A percentile compares a stretch with the other conserved stretches of the same genome.
These are phyloP conservation scores for Phyllosticta paracitricarpa DNA, from an alignment of 2,329 filamentous ascomycete species.

Conservation along the genomic window DNA sequence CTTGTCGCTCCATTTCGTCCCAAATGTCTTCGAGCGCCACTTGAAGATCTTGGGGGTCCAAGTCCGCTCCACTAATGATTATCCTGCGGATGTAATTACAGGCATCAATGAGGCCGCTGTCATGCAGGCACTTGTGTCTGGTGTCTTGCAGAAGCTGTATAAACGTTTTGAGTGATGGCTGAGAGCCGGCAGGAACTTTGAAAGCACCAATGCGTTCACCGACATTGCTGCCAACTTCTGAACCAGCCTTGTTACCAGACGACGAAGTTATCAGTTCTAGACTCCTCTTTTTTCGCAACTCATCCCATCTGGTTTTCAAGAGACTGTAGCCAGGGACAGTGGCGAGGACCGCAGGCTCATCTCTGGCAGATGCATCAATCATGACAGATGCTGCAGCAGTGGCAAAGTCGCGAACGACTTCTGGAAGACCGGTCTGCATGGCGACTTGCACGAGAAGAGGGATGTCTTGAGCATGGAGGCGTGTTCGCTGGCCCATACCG, in stretches of 20 bases:
- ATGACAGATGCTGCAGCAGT: constrained; percentile 15
- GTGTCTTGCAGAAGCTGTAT: constrained; percentile 18
- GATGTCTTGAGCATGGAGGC: constrained; percentile 19
- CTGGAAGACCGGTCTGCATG: constrained; percentile 30
- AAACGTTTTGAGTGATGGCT: constrained; percentile 17
- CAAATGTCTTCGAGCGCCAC: constrained; percentile 29
- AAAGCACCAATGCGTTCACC: not conserved
- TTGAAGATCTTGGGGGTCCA: constrained; percentile 15
- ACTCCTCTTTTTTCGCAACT: not conserved
- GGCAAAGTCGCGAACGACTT: constrained; percentile 32
- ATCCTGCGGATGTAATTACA: constrained; percentile 18
- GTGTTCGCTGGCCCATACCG: constrained; percentile 14
- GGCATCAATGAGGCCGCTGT: constrained; percentile 18
- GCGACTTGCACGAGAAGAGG: constrained; percentile 27
- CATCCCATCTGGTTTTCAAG: constrained; percentile 12
- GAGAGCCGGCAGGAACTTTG: not conserved
- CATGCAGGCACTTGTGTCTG: constrained; percentile 23
- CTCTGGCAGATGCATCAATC: constrained; percentile 13
- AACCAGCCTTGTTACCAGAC: not conserved
- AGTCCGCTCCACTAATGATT: constrained; percentile 9
- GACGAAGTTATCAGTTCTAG: not conserved
- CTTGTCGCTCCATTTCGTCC: constrained; percentile 38
- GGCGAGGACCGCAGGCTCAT: not conserved
- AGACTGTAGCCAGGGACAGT: constrained; percentile 16
- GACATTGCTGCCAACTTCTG: not conserved